These are phyloP conservation scores for Avena sativa DNA, from an alignment of 176 grass and related monocot species.

Conservation along the genomic window DNA sequence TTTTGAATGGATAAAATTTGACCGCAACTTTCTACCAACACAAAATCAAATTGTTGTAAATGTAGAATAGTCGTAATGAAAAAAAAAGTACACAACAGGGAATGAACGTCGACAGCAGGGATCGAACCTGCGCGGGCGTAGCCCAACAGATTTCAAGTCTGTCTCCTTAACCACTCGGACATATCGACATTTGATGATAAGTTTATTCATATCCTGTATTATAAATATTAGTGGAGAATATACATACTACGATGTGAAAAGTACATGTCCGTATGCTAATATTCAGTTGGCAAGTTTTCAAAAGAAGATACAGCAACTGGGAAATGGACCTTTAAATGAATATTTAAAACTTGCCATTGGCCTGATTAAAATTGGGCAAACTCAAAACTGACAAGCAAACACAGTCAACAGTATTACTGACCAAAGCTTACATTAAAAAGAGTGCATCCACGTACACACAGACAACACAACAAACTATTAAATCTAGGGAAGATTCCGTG, in stretches of 20 bases:
- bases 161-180: slow-evolving; percentile 99
- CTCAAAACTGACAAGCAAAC: background rate
- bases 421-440: background rate
- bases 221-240: no score
- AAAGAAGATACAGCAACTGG: no score
- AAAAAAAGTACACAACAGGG: no score
- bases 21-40: background rate
- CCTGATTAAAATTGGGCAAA: background rate
- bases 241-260: no score
- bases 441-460: background rate
- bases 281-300: no score
- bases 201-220: no score
- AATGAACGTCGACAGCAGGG: slow-evolving; percentile 74
- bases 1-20: background rate
- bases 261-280: no score
- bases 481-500: no score
- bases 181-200: slow-evolving; percentile 54
- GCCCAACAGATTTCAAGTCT: slow-evolving; percentile 99
- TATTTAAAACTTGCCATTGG: background rate
- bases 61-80: background rate
- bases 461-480: background rate
- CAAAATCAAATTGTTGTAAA: background rate
- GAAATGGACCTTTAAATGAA: background rate
- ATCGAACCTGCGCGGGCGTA: slow-evolving; percentile 87
- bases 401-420: background rate